Evolutionary conservation across 2,329 filamentous ascomycete species (phyloP), one percentile per base, ranked within the genome.

Genomic region (Grosmannia huntii): DNA sequence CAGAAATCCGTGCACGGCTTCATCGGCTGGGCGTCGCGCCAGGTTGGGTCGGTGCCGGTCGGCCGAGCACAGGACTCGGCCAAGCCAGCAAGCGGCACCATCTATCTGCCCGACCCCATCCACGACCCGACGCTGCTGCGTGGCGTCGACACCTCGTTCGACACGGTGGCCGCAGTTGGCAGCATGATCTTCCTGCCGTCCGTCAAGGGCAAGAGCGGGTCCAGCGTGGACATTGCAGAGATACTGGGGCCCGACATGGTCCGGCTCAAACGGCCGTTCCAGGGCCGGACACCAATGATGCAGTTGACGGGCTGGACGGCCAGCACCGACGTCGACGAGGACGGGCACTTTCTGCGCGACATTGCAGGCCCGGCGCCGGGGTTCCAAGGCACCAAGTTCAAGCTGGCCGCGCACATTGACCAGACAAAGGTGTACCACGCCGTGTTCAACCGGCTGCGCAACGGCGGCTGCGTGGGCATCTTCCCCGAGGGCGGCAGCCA

Each of bases 401-500:
- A 94, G 73, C 77, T 90, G 51, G 90, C 92, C 2, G 92, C 92
- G 3, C 90, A 96, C 67, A 90, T 96, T 49, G 90, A 97, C 69
- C 92, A 97, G 74, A 91, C 86, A 33, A 83, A 89, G 65, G 92
- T 97, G 31, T 97, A 97, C 73, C 84, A 96, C 69, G 89, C 90
- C 23, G 92, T 99, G 19, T 96, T 96, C 71, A 82, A 85, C 63
- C 84, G 90, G 33, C 79, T 99, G 38, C 84, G 85, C 64, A 80
- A 81, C 46, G 90, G 90, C 53, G 92, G 91, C 21, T 96, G 90
- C 68, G 88, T 97, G 57, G 94, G 92, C 62, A 96, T 99, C 67
- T 99, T 97, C 71, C 92, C 92, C 2, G 92, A 99, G 73, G 92
- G 92, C 64, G 92, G 92, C 66, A 96, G 91, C 69, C 92, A 97